Evolutionary conservation across 495 filamentous ascomycete species (phyloP), one percentile per base, ranked within the genome.

Genomic region (Podospora pseudoanserina): DNA sequence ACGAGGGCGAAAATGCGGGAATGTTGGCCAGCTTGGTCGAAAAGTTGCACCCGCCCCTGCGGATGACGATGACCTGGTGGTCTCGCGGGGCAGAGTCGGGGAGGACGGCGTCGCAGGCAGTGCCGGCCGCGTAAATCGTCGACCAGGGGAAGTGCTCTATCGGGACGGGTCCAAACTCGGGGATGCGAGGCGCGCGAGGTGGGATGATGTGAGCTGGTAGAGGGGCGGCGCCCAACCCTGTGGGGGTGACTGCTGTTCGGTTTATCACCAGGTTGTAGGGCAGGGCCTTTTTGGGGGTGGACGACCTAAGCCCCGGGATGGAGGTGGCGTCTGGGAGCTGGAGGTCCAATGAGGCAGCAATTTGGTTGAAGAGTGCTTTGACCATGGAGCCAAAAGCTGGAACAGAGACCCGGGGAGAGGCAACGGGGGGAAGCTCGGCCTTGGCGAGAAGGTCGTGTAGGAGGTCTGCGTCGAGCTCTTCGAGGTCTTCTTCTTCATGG

Each of bases 31-130:
- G 81, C 74, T 99, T 99, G 39, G 90, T 82, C 6, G 85, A 86
- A 78, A 98, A 98, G 54, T 83, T 90, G 79, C 95, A 99, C 3
- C 87, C 89, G 20, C 95, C 95, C 23, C 95, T 90, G 39, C 87
- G 89, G 67, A 98, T 84, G 28, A 97, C 86, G 67, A 99, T 86
- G 18, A 97, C 82, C 69, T 97, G 88, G 77, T 96, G 84, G n/a
- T 80, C 81, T 16, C 86, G 86, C 0, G 86, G 83, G 3, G 89
- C 82, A 1, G 84, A 78, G 16, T 86, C 81, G 0, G 88, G 86
- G 0, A 96, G 82, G 19, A 83, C 84, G 18, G 81, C 78, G 55
- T 86, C 72, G 78, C 94, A 97, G 65, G 88, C 84, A 18, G 89
- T 83, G 66, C 82, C 89, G 23, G 91, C 87, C 67, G 92, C 84